phyloP scores from a whole-genome alignment of 2,329 filamentous ascomycete species.

The Metarhizium anisopliae region DNA sequence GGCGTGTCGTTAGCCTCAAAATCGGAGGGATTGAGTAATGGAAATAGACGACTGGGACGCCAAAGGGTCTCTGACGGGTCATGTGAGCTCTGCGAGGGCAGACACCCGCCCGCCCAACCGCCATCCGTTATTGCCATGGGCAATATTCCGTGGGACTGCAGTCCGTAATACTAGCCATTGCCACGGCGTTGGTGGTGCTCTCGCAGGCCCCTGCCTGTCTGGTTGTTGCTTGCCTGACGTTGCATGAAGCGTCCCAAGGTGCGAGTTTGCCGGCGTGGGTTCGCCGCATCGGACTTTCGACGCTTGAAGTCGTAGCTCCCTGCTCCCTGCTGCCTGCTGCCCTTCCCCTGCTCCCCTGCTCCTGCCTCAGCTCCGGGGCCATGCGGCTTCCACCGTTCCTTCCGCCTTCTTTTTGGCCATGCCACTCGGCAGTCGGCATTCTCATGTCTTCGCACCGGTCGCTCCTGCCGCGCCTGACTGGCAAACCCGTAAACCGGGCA shows the following conservation, averaged over 20 bases:
- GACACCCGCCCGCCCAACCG: not conserved
- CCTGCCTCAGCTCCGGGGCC: not conserved
- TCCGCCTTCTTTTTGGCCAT: not conserved
- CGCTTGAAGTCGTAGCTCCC: not conserved
- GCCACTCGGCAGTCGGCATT: not conserved
- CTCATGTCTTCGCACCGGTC: not conserved
- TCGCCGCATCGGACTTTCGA: not conserved
- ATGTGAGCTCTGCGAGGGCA: slow-evolving; percentile 7
- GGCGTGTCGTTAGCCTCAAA: slow-evolving; percentile 4
- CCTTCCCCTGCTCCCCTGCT: not conserved
- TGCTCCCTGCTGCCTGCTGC: not conserved
- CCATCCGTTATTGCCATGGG: not conserved
- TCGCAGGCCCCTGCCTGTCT: no score
- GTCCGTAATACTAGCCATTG: no score
- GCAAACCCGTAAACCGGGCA: not conserved
- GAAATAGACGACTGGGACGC: slow-evolving; percentile 6
- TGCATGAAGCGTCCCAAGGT: not conserved
- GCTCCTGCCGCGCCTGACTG: not conserved
- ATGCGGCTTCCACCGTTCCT: not conserved
- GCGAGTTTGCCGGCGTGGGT: not conserved
- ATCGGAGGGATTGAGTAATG: slow-evolving; percentile 10
- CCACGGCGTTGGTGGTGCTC: no score
- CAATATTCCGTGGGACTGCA: no score
- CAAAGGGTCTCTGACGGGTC: slow-evolving; percentile 3
- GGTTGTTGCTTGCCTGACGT: not conserved